Evolutionary conservation across 2,329 filamentous ascomycete species (phyloP).

Genomic region (Stemphylium vesicarium): DNA sequence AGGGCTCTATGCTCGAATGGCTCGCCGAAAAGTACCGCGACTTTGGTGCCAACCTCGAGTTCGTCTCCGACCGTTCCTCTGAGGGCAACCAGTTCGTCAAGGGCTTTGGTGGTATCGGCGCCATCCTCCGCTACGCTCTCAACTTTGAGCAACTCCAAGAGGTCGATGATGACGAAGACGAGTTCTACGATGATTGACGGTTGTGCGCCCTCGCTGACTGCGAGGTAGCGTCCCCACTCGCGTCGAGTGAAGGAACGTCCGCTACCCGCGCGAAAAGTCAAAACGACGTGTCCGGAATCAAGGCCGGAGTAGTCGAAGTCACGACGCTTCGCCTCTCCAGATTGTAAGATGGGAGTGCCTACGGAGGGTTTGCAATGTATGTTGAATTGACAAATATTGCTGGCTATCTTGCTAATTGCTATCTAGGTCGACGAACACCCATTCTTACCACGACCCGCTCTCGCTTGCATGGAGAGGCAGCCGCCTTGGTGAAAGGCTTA

Average conservation of each 20-base stretch:
- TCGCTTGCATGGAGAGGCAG: conserved; percentile 46
- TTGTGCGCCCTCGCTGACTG: conserved; percentile 81
- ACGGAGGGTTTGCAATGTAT: conserved; percentile 46
- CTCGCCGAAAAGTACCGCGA: conserved; percentile 98
- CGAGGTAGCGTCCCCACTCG: conserved; percentile 80
- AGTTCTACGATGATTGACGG: conserved; percentile 96
- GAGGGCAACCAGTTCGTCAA: conserved; percentile 99
- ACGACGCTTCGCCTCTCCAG: conserved; percentile 49
- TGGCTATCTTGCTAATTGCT: conserved; percentile 9
- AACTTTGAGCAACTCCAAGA: conserved; percentile 99
- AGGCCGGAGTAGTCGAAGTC: conserved; percentile 37
- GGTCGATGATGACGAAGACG: conserved; percentile 76
- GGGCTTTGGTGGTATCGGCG: conserved; percentile 97
- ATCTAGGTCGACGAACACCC: conserved; percentile 41
- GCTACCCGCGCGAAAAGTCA: conserved; percentile 48
- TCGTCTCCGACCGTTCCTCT: conserved; percentile 95
- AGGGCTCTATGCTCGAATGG: conserved; percentile 98
- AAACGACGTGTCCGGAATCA: conserved; percentile 41
- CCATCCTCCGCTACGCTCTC: conserved; percentile 98
- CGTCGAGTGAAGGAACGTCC: conserved; percentile 62
- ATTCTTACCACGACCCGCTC: conserved; percentile 48
- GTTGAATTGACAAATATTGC: conserved; percentile 4
- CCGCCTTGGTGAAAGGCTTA: conserved; percentile 22
- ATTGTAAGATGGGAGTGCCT: conserved; percentile 48
- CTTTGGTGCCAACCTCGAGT: conserved; percentile 93